A percentile compares a stretch with the other conserved stretches of the same genome.
Evolutionary conservation across 306 rosid species (phyloP).

Genomic region (Vicia villosa): DNA sequence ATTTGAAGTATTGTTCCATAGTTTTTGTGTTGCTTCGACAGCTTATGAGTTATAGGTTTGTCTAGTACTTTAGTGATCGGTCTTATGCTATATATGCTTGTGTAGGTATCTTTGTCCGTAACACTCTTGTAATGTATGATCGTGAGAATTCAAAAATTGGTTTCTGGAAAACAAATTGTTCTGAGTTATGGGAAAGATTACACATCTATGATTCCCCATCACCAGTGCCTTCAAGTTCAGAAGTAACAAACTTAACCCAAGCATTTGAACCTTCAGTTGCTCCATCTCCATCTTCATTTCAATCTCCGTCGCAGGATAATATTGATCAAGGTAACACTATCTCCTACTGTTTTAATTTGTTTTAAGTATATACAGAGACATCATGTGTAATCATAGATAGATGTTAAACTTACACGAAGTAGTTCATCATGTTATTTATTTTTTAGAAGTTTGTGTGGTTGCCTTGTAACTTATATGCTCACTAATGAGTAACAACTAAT

Average conservation of each 20-base stretch:
- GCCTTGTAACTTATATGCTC: slow-evolving; percentile 23
- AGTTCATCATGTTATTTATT: background rate
- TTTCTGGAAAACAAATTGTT: slow-evolving; percentile 98
- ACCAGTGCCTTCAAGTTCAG: slow-evolving; percentile 52
- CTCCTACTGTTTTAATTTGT: slow-evolving; percentile 29
- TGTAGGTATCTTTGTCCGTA: slow-evolving; percentile 86
- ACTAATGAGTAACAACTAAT: slow-evolving; percentile 31
- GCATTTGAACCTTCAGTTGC: slow-evolving; percentile 54
- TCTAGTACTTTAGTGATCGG: slow-evolving; percentile 7
- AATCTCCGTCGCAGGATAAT: slow-evolving; percentile 37
- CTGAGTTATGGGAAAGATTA: slow-evolving; percentile 87
- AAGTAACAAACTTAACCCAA: slow-evolving; percentile 40
- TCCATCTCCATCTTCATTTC: slow-evolving; percentile 49
- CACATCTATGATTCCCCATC: slow-evolving; percentile 57
- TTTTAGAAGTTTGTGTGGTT: slow-evolving; percentile 20
- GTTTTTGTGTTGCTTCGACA: slow-evolving; percentile 5
- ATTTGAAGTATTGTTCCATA: slow-evolving; percentile 20
- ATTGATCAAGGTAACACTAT: slow-evolving; percentile 55
- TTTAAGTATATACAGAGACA: slow-evolving; percentile 1
- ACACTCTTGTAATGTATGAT: slow-evolving; percentile 88
- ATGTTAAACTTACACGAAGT: slow-evolving; percentile 2
- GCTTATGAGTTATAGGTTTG: slow-evolving; percentile 29
- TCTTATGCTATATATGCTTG: slow-evolving; percentile 16
- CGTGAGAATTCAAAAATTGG: slow-evolving; percentile 80
- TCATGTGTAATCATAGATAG: slow-evolving; percentile 25